A percentile compares a stretch with the other conserved stretches of the same genome.
Conservation (phyloP, 768 basidiomycete genomes). For the Phanerochaete carnosa region DNA sequence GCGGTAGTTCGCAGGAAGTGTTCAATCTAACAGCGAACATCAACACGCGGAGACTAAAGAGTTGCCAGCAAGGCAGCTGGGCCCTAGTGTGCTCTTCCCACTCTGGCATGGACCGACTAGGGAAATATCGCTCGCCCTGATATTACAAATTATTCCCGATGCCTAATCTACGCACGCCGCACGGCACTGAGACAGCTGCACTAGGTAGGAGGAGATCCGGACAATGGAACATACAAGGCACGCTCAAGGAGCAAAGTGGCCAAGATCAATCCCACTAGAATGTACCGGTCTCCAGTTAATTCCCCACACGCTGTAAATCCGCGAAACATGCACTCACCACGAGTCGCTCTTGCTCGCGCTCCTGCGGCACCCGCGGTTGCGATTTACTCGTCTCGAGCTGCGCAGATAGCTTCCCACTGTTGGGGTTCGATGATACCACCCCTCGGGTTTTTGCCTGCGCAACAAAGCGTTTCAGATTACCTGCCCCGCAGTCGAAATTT, state of each 20-base stretch:
- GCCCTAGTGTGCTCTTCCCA: background rate
- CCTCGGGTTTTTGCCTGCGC: slow-evolving; percentile 40
- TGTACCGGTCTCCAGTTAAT: slow-evolving; percentile 18
- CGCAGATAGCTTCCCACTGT: slow-evolving; percentile 40
- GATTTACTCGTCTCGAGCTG: slow-evolving; percentile 39
- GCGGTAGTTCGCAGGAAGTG: background rate
- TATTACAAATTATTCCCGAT: background rate
- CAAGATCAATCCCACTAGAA: slow-evolving; percentile 40
- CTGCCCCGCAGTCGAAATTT: background rate
- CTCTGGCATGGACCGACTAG: background rate
- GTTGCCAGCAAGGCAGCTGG: background rate
- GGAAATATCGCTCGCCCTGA: background rate
- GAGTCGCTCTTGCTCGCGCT: slow-evolving; percentile 36
- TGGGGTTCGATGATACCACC: slow-evolving; percentile 41
- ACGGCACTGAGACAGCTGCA: background rate
- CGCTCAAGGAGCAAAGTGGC: background rate
- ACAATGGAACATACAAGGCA: background rate
- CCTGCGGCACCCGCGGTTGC: slow-evolving; percentile 33
- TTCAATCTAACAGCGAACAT: background rate
- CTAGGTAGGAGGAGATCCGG: background rate
- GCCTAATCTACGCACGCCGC: background rate
- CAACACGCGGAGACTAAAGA: background rate
- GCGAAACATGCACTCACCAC: slow-evolving; percentile 38
- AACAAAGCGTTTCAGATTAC: background rate
- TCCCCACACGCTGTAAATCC: background rate